phyloP scores from a whole-genome alignment of 495 filamentous ascomycete species.

The Xylaria cubensis region DNA sequence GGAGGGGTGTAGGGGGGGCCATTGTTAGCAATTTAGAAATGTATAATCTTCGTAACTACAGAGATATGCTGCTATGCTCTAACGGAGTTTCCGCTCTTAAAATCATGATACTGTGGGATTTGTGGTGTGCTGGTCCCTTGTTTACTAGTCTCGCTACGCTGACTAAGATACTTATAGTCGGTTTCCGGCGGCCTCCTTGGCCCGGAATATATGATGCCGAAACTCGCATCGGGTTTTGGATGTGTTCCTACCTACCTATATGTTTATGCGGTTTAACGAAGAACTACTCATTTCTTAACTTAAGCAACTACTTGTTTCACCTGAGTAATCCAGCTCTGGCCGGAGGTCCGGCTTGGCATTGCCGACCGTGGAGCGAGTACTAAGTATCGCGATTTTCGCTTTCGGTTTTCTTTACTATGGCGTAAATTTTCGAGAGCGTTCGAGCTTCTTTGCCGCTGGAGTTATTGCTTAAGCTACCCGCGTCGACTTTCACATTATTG shows the following conservation, averaged over 20 bases:
- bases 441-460: neutral
- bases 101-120: neutral
- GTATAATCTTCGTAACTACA: neutral
- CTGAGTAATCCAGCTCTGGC: neutral
- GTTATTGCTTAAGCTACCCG: neutral
- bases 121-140: neutral
- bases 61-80: neutral
- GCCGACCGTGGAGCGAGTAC: neutral
- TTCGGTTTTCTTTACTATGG: neutral
- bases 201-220: neutral
- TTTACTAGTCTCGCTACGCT: neutral
- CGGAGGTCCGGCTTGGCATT: conserved; percentile 16
- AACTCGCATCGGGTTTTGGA: neutral
- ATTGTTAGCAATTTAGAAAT: conserved; percentile 8
- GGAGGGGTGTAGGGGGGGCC: conserved; percentile 42
- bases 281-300: neutral
- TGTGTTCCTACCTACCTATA: neutral
- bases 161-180: conserved; percentile 10
- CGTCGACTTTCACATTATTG: neutral
- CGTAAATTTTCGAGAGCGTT: neutral
- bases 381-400: neutral
- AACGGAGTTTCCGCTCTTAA: neutral
- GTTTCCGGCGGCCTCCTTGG: conserved; percentile 7
- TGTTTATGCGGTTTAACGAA: neutral
- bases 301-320: neutral